phyloP scores from a whole-genome alignment of 192 early-diverging fungal genomes.

The Borealophlyctis nickersoniae region DNA sequence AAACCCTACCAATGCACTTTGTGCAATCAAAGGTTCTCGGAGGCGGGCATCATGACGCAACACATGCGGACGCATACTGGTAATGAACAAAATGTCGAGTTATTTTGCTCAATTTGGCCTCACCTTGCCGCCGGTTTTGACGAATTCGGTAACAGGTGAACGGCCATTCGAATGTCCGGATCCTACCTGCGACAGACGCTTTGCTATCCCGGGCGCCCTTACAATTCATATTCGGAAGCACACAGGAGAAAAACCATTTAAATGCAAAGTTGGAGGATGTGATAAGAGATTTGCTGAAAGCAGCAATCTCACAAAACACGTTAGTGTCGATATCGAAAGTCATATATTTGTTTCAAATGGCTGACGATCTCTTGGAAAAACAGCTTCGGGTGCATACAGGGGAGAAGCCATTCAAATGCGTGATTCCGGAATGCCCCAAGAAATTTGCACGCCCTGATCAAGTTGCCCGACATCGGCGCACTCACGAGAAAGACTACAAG shows the following conservation, averaged over 20 bases:
- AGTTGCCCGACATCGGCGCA: constrained; percentile 31
- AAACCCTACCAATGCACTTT: constrained; percentile 75
- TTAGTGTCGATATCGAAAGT: constrained; percentile 9
- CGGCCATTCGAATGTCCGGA: constrained; percentile 53
- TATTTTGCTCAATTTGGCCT: background rate
- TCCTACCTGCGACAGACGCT: constrained; percentile 66
- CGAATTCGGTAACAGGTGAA: constrained; percentile 24
- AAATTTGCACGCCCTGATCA: constrained; percentile 85
- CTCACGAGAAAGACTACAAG: constrained; percentile 28
- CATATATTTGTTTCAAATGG: background rate
- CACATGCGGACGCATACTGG: constrained; percentile 43
- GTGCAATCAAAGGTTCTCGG: constrained; percentile 78
- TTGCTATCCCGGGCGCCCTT: constrained; percentile 73
- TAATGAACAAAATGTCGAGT: no score
- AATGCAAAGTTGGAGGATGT: constrained; percentile 65
- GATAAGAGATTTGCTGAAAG: constrained; percentile 64
- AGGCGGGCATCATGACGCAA: constrained; percentile 70
- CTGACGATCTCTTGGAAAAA: background rate
- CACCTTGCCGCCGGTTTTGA: background rate
- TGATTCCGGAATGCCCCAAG: constrained; percentile 66
- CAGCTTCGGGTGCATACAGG: constrained; percentile 87
- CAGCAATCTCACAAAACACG: constrained; percentile 48
- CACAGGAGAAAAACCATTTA: constrained; percentile 75
- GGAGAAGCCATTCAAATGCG: constrained; percentile 79
- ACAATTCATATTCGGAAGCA: constrained; percentile 77